A percentile compares a stretch with the other conserved stretches of the same genome.
These are phyloP conservation scores for Meyerozyma elateridarum DNA, from an alignment of 1,139 yeast species.

Conservation along the genomic window DNA sequence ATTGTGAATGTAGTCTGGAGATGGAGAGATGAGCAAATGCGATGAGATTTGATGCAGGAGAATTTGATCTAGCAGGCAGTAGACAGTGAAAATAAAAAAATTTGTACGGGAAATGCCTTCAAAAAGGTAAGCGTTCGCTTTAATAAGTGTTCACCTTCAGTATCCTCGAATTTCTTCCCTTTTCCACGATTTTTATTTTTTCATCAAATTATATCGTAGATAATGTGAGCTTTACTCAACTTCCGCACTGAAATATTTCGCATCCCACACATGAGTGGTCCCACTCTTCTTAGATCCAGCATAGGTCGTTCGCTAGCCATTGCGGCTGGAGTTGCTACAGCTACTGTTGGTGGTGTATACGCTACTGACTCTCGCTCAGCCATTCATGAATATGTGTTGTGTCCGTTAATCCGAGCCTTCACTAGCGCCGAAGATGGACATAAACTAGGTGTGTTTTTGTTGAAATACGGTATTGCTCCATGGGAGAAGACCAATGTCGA, in stretches of 20 bases:
- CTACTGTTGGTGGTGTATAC: constrained; percentile 33
- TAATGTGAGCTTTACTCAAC: too few relatives aligned
- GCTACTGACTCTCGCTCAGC: constrained; percentile 75
- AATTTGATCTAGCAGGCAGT: neutral
- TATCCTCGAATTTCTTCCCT: too few relatives aligned
- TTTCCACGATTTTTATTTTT: too few relatives aligned
- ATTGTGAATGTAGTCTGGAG: neutral
- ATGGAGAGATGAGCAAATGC: neutral
- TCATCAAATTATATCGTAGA: too few relatives aligned
- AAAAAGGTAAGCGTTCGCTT: too few relatives aligned
- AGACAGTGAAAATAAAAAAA: neutral
- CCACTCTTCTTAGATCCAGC: too few relatives aligned
- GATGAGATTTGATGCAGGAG: constrained; percentile 2
- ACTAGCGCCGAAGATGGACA: constrained; percentile 88
- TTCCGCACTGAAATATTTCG: too few relatives aligned
- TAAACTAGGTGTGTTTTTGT: constrained; percentile 59
- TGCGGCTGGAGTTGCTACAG: neutral
- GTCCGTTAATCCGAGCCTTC: constrained; percentile 68
- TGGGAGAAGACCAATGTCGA: constrained; percentile 40
- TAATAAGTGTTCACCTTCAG: too few relatives aligned
- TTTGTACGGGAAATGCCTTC: too few relatives aligned
- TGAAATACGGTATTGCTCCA: constrained; percentile 71
- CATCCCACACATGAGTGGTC: too few relatives aligned
- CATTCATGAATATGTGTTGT: constrained; percentile 70
- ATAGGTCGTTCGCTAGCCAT: neutral